Evolutionary conservation across 2,329 filamentous ascomycete genomes (phyloP), one percentile per base, ranked within the genome.

Genomic region (Neurospora sp.): DNA sequence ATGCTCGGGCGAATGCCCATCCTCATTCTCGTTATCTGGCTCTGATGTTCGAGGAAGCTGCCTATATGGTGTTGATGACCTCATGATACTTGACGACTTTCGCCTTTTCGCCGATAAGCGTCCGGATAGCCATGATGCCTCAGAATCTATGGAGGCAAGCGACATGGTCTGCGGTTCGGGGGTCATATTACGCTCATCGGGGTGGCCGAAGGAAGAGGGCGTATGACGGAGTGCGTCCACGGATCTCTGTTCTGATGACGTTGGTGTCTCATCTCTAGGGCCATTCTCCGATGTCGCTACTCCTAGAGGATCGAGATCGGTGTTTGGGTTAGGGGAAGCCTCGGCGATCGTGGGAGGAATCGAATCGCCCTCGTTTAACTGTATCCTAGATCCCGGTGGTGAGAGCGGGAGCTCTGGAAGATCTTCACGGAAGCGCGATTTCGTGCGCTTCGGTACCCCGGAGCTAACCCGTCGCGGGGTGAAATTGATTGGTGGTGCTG

Each of bases 111-210:
- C 52, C 28, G 74, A 79, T 2, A 84, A 79, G 70, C 90, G 89
- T 17, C 95, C 93, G 3, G 93, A 96, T 66, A 99, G 89, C 96
- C 96, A 99, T 0, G 94, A 97, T 4, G 88, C 96, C 81, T 99
- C 96, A 0, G 94, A 97, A 77, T 97, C 96, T 71, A 98, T 93
- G 0, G 94, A 97, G 1, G 93, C 96, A 19, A 98, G 85, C 0
- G 95, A 98, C 79, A 94, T 91, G 38, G 93, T 93, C 77, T 93
- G 86, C 42, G 82, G 85, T 74, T 85, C 89, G 19, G 84, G 88
- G 5, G 85, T 89, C 36, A 82, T 78, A 33, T 82, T 80, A 4
- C 80, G 77, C 36, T 80, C 79, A 39, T 82, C 80, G 17, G 74
- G 72, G 73, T 78, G 72, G 77, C 80, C 70, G 70, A 80, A 80